Evolutionary conservation across 2,329 filamentous ascomycete genomes (phyloP), one percentile per base, ranked within the genome.

Genomic region (Sporothrix protearum): DNA sequence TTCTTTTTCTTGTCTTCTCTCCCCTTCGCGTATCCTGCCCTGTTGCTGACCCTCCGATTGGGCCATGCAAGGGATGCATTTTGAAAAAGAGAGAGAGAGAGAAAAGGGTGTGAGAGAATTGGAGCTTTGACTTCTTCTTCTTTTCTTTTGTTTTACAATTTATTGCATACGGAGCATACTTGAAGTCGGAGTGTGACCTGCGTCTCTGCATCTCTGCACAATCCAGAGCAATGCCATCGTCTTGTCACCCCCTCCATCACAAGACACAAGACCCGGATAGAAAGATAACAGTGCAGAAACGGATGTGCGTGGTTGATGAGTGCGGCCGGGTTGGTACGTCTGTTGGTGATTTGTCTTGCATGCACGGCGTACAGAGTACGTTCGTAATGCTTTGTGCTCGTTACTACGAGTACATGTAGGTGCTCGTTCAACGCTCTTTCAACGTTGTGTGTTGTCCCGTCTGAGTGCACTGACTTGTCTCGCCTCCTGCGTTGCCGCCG

Each of bases 11-110:
- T 49, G 22, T 22, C 22, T 25, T 25, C 36, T 42, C 10, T 42
- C 39, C 9, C 28, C 7, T 49, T 4, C 22, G n/a, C 28, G 8
- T 16, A 33, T 28, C 39, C 8, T 14, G 1, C n/a, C n/a, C n/a
- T n/a, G n/a, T n/a, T n/a, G 39, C 55, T 39, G 55, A 33, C 42
- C 7, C 55, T 70, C 57, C 68, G 68, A 70, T 70, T 70, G 68
- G 68, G 14, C 68, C 16, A 45, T 10, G 57, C 57, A 28, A 67
- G 68, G 59, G 53, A 70, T 70, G 68, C 42, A 1, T 4, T 47
- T 49, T 30, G 2, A 8, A 8, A 25, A n/a, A n/a, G n/a, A n/a
- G n/a, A 25, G 49, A 68, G 6, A 55, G 33, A 55, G 3, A 55
- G 28, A 28, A 36, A 51, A 67, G 63, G 61, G 39, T 49, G 42